A percentile compares a stretch with the other conserved stretches of the same genome.
phyloP scores from a whole-genome alignment of 2,329 filamentous ascomycete species.

The Xylariales sp. region DNA sequence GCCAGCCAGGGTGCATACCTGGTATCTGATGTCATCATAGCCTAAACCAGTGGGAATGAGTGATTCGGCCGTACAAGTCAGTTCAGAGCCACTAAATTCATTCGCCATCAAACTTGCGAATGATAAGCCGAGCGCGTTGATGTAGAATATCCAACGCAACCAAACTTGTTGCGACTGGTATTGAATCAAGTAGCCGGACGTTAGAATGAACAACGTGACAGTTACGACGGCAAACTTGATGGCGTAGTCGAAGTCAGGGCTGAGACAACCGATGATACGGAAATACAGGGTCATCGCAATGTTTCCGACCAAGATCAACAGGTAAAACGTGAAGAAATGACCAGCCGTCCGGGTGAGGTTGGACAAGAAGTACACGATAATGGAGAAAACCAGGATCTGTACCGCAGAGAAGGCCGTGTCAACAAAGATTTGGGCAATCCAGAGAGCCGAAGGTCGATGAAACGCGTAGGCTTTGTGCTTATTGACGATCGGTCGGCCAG shows the following conservation, averaged over 20 bases:
- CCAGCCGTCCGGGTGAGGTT: conserved; percentile 75
- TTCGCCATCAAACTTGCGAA: conserved; percentile 88
- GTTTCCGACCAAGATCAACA: conserved; percentile 76
- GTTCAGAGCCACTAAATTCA: conserved; percentile 76
- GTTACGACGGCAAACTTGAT: conserved; percentile 84
- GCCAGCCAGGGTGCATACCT: conserved; percentile 84
- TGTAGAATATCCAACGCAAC: conserved; percentile 83
- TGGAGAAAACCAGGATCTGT: conserved; percentile 77
- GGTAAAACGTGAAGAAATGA: conserved; percentile 81
- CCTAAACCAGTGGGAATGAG: conserved; percentile 77
- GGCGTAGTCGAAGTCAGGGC: conserved; percentile 85
- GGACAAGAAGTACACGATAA: conserved; percentile 85
- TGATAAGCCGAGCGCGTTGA: conserved; percentile 78
- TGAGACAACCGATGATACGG: conserved; percentile 78
- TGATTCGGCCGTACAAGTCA: conserved; percentile 75
- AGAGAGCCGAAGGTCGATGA: conserved; percentile 82
- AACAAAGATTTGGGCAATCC: conserved; percentile 84
- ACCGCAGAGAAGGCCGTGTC: conserved; percentile 78
- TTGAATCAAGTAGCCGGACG: conserved; percentile 86
- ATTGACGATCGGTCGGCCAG: conserved; percentile 80
- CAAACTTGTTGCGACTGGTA: conserved; percentile 79
- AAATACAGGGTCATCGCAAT: conserved; percentile 83
- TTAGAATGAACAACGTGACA: conserved; percentile 85
- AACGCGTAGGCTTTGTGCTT: conserved; percentile 88
- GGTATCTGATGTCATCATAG: conserved; percentile 77